Conservation (phyloP, 192 early-diverging fungal species). For the Pilaira anomala region DNA sequence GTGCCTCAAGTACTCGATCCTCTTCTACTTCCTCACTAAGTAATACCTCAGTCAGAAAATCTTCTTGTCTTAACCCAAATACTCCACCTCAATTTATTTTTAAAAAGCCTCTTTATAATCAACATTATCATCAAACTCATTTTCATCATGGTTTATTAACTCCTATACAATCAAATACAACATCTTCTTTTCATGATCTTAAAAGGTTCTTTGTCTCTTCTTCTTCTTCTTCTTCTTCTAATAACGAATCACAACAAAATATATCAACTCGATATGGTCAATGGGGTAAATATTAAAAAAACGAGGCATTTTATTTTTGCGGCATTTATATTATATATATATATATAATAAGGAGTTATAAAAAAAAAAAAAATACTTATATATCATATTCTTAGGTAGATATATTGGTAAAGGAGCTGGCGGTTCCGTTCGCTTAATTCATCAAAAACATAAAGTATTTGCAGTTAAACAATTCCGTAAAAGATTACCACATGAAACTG, state of each 20-base stretch:
- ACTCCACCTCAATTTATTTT: constrained; percentile 17
- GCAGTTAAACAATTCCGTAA: constrained; percentile 83
- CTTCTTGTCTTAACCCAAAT: not conserved
- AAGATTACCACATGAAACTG: constrained; percentile 64
- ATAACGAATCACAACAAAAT: constrained; percentile 25
- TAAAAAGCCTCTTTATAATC: constrained; percentile 28
- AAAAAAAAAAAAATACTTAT: constrained; percentile 17
- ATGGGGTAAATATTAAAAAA: constrained; percentile 26
- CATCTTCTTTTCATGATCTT: constrained; percentile 5
- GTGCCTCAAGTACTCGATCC: not conserved
- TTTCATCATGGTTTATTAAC: constrained; percentile 20
- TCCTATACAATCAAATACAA: not conserved
- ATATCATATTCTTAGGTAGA: constrained; percentile 23
- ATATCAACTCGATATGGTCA: constrained; percentile 30
- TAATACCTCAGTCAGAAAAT: not conserved
- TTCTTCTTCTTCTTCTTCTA: not conserved
- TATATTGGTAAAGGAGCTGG: constrained; percentile 66
- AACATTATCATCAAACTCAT: constrained; percentile 30
- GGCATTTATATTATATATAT: constrained; percentile 12
- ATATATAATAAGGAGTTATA: not conserved
- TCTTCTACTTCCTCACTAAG: constrained; percentile 11
- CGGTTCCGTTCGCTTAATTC: constrained; percentile 68
- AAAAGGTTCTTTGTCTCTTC: constrained; percentile 17
- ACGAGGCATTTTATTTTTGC: constrained; percentile 9
- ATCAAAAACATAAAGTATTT: constrained; percentile 57